Percentiles rank a stretch among this genome's conserved stretches.
Conservation (phyloP, 1,139 yeast species). For the Blastobotrys petasosporus region DNA sequence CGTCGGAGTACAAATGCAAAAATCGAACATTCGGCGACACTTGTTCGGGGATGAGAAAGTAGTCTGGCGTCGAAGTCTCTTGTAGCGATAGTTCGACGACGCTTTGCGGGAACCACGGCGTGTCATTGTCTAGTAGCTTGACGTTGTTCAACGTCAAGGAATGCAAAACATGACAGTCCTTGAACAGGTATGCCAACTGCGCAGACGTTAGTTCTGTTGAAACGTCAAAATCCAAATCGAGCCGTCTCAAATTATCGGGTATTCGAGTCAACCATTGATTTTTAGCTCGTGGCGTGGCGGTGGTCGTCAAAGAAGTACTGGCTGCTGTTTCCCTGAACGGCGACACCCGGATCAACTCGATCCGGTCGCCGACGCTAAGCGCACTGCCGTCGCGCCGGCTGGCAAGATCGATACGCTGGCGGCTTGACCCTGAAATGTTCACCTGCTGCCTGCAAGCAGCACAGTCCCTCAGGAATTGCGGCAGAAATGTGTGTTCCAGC, state of each 20-base stretch:
- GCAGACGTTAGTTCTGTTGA: not conserved
- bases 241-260: not conserved
- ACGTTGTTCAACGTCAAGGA: conserved; percentile 1
- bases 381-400: no score
- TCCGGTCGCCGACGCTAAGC: no score
- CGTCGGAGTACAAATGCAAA: conserved; percentile 7
- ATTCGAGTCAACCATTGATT: no score
- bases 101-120: conserved; percentile 2
- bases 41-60: conserved; percentile 3
- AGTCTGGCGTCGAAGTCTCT: not conserved
- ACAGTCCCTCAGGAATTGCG: not conserved
- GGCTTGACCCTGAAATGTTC: not conserved
- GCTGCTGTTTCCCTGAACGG: no score
- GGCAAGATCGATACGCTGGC: not conserved
- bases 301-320: no score
- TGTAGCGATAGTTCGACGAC: conserved; percentile 4
- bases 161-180: not conserved
- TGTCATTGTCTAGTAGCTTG: not conserved
- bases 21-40: not conserved
- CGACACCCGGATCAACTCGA: no score
- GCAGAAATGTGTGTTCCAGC: conserved; percentile 3
- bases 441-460: not conserved
- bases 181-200: not conserved
- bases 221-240: not conserved
- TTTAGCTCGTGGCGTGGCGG: no score